A percentile compares a stretch with the other conserved stretches of the same genome.
phyloP scores from a whole-genome alignment of 257 asterid species.

The Solanum arcanum region DNA sequence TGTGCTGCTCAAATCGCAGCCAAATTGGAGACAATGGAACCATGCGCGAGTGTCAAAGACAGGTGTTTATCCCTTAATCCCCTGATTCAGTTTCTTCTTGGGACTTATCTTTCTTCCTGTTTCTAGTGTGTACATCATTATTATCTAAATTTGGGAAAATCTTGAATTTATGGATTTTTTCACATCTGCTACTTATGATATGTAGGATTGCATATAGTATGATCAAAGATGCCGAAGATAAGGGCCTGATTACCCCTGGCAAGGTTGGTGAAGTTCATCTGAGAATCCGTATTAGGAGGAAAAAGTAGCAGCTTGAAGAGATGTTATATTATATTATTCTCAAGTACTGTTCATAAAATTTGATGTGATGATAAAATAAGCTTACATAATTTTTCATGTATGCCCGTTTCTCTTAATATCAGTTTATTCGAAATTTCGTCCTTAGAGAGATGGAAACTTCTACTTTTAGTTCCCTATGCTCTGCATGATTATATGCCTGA shows the following conservation, averaged over 20 bases:
- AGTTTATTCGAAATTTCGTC: background rate
- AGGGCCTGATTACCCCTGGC: constrained; percentile 34
- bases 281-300: background rate
- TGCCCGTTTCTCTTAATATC: background rate
- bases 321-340: background rate
- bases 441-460: background rate
- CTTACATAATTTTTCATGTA: background rate
- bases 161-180: background rate
- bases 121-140: background rate
- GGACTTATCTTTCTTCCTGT: background rate
- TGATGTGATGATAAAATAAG: background rate
- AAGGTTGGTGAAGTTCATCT: constrained; percentile 18
- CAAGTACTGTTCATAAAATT: background rate
- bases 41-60: constrained; percentile 38
- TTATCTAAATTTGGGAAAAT: background rate
- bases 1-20: constrained; percentile 33
- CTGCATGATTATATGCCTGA: background rate
- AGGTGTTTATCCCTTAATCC: constrained; percentile 2
- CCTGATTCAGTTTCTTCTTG: background rate
- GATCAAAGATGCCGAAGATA: constrained; percentile 49
- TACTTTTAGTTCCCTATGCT: background rate
- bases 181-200: background rate
- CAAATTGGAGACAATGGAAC: constrained; percentile 38
- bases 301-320: background rate
- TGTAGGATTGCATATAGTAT: constrained; percentile 35